Evolutionary conservation across 75 land plant genomes (phyloP), one percentile per base, ranked within the genome.

Genomic region (Ceratopteris richardii): DNA sequence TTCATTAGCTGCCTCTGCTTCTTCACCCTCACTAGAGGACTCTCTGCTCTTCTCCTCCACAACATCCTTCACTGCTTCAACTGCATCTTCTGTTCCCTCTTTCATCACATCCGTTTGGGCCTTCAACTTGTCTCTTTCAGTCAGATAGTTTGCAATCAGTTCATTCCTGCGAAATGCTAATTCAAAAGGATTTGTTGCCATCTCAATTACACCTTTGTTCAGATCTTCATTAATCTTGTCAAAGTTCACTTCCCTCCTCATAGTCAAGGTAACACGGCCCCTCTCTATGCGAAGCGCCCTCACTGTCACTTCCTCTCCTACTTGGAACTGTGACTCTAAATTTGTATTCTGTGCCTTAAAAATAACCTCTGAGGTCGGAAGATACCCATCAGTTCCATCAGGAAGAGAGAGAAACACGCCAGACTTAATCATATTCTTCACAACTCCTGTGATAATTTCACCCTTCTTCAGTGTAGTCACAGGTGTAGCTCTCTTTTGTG

Each of bases 371-470:
- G 77, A 60, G 30, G 42, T n/a, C 9, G 77, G 93, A 27, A 88
- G 74, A 65, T 86, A 93, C 1, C 89, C 99, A 67, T 95, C 99
- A 43, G 86, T 97, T 28, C 79, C 92, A 20, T 81, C 88, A 22
- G 87, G 86, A 60, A 95, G 80, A 37, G 70, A 55, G 51, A 95
- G 61, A 57, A 84, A 87, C 62, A 85, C 79, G 26, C 99, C 99
- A 39, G 82, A 31, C 53, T 83, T 62, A 1, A 68, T 70, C 18
- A 86, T 26, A 63, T 83, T 86, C 68, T 83, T 94, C 54, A 94
- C 98, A 29, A 75, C 80, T 1, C 98, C 98, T 63, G 65, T 62
- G 6, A 83, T 44, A 24, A 71, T 72, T 57, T 94, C 91, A 6
- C 98, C 98, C 58, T 70, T 80, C 18, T 79, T 74, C 65, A 85